These are phyloP conservation scores for Papiliotrema terrestris DNA, from an alignment of 1,284 basidiomycete species.

Conservation along the genomic window DNA sequence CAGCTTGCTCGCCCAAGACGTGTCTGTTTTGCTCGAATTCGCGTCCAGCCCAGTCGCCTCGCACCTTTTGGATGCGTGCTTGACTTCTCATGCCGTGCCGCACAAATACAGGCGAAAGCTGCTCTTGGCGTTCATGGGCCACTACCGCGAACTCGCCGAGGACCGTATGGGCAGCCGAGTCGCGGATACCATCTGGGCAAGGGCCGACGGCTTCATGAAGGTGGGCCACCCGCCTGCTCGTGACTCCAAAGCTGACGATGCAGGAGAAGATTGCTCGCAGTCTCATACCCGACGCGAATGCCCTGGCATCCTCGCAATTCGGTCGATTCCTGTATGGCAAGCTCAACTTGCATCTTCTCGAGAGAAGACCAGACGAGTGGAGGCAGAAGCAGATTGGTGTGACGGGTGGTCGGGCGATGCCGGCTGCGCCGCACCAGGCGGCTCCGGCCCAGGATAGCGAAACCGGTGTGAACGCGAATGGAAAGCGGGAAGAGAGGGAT, in stretches of 20 bases:
- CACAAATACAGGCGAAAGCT: constrained; percentile 67
- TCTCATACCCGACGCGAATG: constrained; percentile 65
- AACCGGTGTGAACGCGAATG: not conserved
- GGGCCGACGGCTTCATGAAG: constrained; percentile 83
- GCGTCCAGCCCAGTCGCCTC: constrained; percentile 72
- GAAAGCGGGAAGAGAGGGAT: not conserved
- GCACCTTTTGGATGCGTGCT: constrained; percentile 71
- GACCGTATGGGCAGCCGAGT: constrained; percentile 85
- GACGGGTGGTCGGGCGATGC: not conserved
- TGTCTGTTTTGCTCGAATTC: constrained; percentile 62
- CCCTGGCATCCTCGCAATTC: constrained; percentile 69
- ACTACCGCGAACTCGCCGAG: constrained; percentile 72
- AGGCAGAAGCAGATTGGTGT: constrained; percentile 48
- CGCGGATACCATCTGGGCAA: constrained; percentile 79
- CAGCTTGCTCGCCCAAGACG: constrained; percentile 61
- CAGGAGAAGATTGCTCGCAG: constrained; percentile 87
- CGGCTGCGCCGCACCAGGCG: not conserved
- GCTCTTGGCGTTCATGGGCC: constrained; percentile 67
- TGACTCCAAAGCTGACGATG: not conserved
- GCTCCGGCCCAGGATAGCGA: not conserved
- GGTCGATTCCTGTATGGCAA: constrained; percentile 81
- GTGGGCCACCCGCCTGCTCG: constrained; percentile 46
- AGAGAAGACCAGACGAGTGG: constrained; percentile 78
- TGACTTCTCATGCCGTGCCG: constrained; percentile 66
- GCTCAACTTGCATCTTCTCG: constrained; percentile 72